Base-by-base conservation (phyloP, 306 rosid genomes). In the Psophocarpus tetragonolobus region DNA sequence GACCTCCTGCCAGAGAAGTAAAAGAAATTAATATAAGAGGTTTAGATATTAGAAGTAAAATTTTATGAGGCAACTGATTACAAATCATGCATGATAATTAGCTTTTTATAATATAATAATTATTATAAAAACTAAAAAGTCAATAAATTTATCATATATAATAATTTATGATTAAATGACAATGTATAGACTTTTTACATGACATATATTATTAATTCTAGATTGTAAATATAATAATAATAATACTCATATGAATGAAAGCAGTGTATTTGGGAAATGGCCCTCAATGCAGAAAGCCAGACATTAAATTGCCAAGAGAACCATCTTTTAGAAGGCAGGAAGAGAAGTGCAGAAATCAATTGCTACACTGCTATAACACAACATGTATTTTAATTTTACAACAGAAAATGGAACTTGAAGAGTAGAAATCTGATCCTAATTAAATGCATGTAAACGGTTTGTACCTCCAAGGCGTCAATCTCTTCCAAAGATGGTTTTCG, bases 401-500 rank as follows among this genome's bases (percentile, higher is more conserved):
- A 54, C 41, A 54, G 35, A 54, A 26, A 36, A 78, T 58, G 69
- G 44, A 67, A 73, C 78, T 58, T 83, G 32, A 61, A 73, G 69
- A 58, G 63, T 27, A 72, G 65, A 29, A 69, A 69, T 36, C 13
- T 10, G 27, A 82, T 64, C 58, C 66, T 68, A 20, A 32, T 12
- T 23, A 54, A 30, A 70, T 47, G 24, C 27, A 11, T 9, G 51
- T 79, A 42, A 88, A 74, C 80, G 68, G 77, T 12, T 20, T 68
- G 83, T 66, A 93, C 98, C 98, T 93, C 98, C 90, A 93, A 85
- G 54, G 98, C 98, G 77, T 93, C 98, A 73, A 93, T 91, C 89
- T 93, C 98, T 88, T 93, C 98, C 18, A 90, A 68, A 51, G 96
- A 90, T 56, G 97, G 92, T 82, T 91, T 92, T 78, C 89, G 82